Percentiles rank a stretch among this genome's conserved stretches.
These are phyloP conservation scores for Lachancea dasiensis DNA, from an alignment of 805 yeast genomes.

Conservation along the genomic window DNA sequence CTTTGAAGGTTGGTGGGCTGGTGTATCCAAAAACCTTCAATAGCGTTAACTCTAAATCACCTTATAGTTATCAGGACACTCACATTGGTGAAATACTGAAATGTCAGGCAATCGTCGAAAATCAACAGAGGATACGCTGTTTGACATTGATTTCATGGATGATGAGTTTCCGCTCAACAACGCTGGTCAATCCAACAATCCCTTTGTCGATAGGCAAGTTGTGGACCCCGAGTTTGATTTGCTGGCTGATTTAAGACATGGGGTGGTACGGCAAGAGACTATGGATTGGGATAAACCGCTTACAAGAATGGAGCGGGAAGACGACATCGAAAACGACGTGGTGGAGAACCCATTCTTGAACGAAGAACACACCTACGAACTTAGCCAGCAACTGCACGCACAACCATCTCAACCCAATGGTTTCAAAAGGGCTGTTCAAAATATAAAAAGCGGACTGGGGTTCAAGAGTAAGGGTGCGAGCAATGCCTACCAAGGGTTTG, in stretches of 20 bases:
- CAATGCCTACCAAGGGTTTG: conserved; percentile 22
- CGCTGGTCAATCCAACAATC: conserved; percentile 4
- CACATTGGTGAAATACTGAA: too few relatives aligned
- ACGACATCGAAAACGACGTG: conserved; percentile 35
- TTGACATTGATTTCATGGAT: conserved; percentile 37
- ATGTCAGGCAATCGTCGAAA: conserved; percentile 5
- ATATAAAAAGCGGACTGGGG: conserved; percentile 17
- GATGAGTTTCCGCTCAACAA: conserved; percentile 12
- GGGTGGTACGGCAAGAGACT: conserved; percentile 31
- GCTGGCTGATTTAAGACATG: conserved; percentile 21
- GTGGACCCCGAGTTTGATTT: conserved; percentile 13
- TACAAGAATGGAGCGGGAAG: conserved; percentile 14
- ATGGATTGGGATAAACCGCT: conserved; percentile 31
- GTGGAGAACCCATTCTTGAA: conserved; percentile 27
- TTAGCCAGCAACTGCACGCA: too few relatives aligned
- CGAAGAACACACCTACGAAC: conserved; percentile 4
- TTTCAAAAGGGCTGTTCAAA: conserved; percentile 17
- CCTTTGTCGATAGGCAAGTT: conserved; percentile 10
- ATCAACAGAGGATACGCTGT: conserved; percentile 30
- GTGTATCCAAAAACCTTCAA: too few relatives aligned
- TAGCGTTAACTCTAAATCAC: too few relatives aligned
- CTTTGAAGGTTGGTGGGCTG: too few relatives aligned
- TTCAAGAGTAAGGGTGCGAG: conserved; percentile 8
- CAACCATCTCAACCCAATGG: conserved; percentile 13
- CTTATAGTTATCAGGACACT: too few relatives aligned